Evolutionary conservation across 352 stramenopile species (phyloP).

Genomic region (Pythium rishiriense): DNA sequence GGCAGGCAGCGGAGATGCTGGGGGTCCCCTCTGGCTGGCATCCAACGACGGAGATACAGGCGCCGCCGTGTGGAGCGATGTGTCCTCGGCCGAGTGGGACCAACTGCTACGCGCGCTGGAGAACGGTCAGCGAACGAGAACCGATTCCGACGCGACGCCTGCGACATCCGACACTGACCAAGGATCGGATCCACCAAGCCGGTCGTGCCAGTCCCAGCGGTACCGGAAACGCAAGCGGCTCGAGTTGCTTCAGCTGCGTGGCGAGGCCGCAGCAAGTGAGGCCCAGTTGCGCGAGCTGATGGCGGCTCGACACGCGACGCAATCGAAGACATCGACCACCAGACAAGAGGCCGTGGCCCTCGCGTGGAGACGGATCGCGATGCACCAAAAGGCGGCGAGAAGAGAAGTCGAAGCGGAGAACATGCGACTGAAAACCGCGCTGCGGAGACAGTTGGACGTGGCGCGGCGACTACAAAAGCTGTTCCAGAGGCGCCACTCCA

Average conservation of each 20-base stretch:
- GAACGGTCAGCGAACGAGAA: no score
- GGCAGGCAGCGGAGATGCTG: no score
- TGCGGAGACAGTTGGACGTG: not conserved
- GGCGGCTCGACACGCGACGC: not conserved
- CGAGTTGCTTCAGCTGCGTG: constrained; percentile 1
- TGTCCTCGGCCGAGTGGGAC: not conserved
- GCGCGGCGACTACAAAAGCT: not conserved
- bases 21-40: not conserved
- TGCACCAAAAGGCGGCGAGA: not conserved
- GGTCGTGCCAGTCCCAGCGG: not conserved
- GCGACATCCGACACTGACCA: no score
- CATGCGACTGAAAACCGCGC: not conserved
- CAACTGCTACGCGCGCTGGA: not conserved
- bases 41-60: not conserved
- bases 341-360: not conserved
- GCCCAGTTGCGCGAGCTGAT: not conserved
- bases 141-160: no score
- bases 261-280: not conserved
- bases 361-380: not conserved
- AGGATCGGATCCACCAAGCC: not conserved
- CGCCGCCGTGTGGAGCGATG: not conserved
- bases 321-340: no score
- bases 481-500: not conserved
- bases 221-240: constrained; percentile 1
- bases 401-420: not conserved